Percentiles rank a stretch among this genome's conserved stretches.
phyloP scores from a whole-genome alignment of 495 filamentous ascomycete genomes.

The Penicillium fimorum region DNA sequence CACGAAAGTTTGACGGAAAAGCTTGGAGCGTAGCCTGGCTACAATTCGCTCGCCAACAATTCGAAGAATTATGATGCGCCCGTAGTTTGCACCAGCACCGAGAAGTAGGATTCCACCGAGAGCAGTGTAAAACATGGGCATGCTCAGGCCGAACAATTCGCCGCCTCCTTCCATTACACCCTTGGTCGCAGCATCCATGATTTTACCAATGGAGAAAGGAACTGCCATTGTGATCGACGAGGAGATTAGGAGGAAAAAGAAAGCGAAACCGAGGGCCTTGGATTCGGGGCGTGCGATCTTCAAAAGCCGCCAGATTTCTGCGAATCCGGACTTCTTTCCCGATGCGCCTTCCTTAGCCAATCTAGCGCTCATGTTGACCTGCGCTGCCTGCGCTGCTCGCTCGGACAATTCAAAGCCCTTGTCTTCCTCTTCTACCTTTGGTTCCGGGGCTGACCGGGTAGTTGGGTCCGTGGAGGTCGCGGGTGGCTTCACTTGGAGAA shows the following conservation, averaged over 20 bases:
- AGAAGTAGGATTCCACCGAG: constrained; percentile 66
- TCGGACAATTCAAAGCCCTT: constrained; percentile 66
- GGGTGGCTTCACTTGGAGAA: constrained; percentile 29
- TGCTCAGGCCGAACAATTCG: constrained; percentile 68
- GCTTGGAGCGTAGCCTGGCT: constrained; percentile 78
- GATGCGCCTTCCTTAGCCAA: constrained; percentile 73
- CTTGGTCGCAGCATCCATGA: constrained; percentile 81
- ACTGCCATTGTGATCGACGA: constrained; percentile 91
- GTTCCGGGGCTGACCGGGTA: constrained; percentile 21
- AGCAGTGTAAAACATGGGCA: constrained; percentile 74
- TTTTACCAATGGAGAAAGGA: constrained; percentile 92
- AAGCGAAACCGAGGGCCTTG: constrained; percentile 73
- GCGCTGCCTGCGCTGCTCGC: constrained; percentile 80
- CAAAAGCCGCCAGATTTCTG: constrained; percentile 82
- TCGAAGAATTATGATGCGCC: constrained; percentile 87
- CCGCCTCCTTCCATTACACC: constrained; percentile 45
- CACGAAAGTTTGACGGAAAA: constrained; percentile 85
- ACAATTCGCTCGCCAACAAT: constrained; percentile 96
- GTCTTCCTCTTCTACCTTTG: constrained; percentile 44
- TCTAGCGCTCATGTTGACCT: constrained; percentile 84
- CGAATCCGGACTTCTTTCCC: constrained; percentile 62
- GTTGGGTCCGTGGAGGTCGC: constrained; percentile 10
- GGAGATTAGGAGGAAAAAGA: constrained; percentile 80
- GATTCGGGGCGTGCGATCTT: constrained; percentile 85
- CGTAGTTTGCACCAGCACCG: constrained; percentile 86